Percentiles rank a stretch among this genome's conserved stretches.
phyloP scores from a whole-genome alignment of 2,329 filamentous ascomycete genomes.

The Colletotrichum magnum region DNA sequence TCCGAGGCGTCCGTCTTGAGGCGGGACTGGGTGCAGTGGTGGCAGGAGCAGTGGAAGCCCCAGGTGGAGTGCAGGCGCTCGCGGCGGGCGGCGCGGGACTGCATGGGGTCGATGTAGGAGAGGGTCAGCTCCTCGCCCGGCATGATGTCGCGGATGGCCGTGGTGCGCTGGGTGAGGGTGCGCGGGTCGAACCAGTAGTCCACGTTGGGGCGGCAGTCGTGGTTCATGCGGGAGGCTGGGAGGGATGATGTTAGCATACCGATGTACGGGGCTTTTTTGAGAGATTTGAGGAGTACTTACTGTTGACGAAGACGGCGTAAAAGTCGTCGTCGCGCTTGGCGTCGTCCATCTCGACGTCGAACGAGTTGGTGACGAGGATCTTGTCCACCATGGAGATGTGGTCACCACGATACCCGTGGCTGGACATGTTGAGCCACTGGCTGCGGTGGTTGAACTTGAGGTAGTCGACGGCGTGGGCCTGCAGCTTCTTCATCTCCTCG shows the following conservation, averaged over 20 bases:
- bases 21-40: conserved; percentile 51
- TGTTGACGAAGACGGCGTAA: conserved; percentile 56
- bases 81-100: conserved; percentile 48
- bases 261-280: neutral
- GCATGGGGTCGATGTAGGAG: conserved; percentile 57
- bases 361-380: conserved; percentile 55
- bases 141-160: conserved; percentile 55
- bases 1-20: conserved; percentile 52
- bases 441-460: conserved; percentile 50
- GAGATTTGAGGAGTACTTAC: conserved; percentile 41
- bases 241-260: neutral
- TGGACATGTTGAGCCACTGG: conserved; percentile 54
- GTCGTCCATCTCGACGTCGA: conserved; percentile 53
- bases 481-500: conserved; percentile 47
- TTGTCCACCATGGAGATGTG: conserved; percentile 50
- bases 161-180: conserved; percentile 55
- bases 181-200: conserved; percentile 58
- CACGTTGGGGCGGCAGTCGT: conserved; percentile 61
- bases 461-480: conserved; percentile 48
- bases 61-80: conserved; percentile 50
- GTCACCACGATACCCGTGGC: conserved; percentile 47
- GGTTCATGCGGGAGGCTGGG: conserved; percentile 58
- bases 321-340: conserved; percentile 49
- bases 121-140: conserved; percentile 60
- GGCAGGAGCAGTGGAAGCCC: conserved; percentile 59